A percentile compares a stretch with the other conserved stretches of the same genome.
phyloP scores from a whole-genome alignment of 345 rosid species.

The Populus simonii region DNA sequence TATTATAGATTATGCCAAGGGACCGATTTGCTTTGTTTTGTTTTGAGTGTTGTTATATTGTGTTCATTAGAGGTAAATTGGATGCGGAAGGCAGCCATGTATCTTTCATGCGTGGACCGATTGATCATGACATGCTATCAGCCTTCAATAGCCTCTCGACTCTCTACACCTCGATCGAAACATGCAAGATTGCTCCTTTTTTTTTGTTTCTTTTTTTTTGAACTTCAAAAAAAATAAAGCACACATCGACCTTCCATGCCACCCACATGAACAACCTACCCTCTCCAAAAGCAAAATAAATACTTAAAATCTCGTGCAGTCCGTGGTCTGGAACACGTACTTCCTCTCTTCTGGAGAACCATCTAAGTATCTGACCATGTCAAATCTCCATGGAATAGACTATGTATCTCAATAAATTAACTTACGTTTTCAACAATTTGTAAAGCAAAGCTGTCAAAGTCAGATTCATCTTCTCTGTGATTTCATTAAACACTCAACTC shows the following conservation, averaged over 20 bases:
- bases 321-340: background rate
- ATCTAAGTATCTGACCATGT: slow-evolving; percentile 6
- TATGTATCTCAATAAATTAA: background rate
- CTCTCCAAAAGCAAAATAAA: background rate
- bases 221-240: background rate
- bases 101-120: background rate
- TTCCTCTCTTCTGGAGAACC: slow-evolving; percentile 17
- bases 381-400: background rate
- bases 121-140: background rate
- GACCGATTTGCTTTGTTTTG: background rate
- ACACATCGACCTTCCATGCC: slow-evolving; percentile 8
- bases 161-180: background rate
- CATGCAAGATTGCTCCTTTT: background rate
- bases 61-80: background rate
- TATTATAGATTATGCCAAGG: background rate
- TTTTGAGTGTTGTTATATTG: background rate
- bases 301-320: background rate
- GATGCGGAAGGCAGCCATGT: background rate
- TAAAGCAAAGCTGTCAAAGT: slow-evolving; percentile 19
- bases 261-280: slow-evolving; percentile 41
- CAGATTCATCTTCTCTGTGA: slow-evolving; percentile 14
- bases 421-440: slow-evolving; percentile 15
- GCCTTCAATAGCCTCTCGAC: background rate
- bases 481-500: background rate
- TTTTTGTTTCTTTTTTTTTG: background rate